Base-by-base conservation (phyloP, 2,329 filamentous ascomycete species). In the Colletotrichum eleusines region DNA sequence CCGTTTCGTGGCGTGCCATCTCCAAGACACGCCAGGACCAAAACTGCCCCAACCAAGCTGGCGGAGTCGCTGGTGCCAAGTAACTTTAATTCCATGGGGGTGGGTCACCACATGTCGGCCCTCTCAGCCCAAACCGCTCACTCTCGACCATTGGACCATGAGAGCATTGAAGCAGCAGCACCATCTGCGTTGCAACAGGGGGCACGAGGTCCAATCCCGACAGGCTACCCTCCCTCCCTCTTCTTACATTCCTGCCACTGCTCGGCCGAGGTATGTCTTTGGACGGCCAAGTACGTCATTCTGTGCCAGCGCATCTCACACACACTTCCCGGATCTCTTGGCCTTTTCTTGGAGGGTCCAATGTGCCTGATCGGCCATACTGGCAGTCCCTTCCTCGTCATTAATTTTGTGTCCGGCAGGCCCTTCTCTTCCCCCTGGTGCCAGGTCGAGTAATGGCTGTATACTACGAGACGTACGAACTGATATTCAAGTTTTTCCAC, bases 281-380 rank as follows among this genome's bases (percentile, higher is more conserved):
- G 20, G 42, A 61, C 23, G 31, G 58, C 58, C 58, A 23, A 51
- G 51, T 68, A 71, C 68, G 68, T 71, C 68, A 71, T 71, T 53
- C 20, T 38, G 67, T 68, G 68, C 63, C 68, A 71, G 42, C 68
- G 23, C 68, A 71, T 68, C 64, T 68, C 64, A 54, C 67, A 54
- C 51, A 35, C 62, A 40, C 28, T 26, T 28, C 40, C 55, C 28
- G 23, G 50, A 63, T 71, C 68, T 71, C 68, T 68, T 62, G 64
- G 68, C 42, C 50, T 58, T 31, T 51, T 53, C 46, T 40, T 26
- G n/a, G 44, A 40, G 31, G 31, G 8, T 58, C 35, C 26, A 40
- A 23, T 60, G 40, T 59, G 42, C 42, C 58, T 60, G 58, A 35
- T 8, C 28, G 58, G 16, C 20, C 58, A 60, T 48, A 18, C 11